Conservation (phyloP, 2,329 filamentous ascomycete species). For the Cyphellophora attinorum region DNA sequence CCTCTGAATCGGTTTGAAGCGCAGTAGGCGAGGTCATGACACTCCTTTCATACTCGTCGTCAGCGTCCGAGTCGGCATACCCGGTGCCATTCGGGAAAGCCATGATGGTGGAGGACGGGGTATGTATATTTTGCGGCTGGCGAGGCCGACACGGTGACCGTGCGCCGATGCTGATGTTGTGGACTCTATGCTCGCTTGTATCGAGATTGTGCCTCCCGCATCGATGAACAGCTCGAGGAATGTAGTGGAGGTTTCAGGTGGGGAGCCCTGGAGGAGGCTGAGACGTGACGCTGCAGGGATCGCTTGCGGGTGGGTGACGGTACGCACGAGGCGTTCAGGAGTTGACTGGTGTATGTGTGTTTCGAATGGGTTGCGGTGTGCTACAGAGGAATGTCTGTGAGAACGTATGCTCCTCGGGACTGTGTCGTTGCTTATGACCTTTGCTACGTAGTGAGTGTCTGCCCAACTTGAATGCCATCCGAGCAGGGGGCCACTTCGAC, state of each 20-base stretch:
- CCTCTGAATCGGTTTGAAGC: slow-evolving; percentile 47
- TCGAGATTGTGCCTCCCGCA: neutral
- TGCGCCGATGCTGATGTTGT: neutral
- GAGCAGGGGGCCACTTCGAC: no score
- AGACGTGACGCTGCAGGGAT: slow-evolving; percentile 1
- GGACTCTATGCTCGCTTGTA: neutral
- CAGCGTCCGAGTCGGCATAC: slow-evolving; percentile 55
- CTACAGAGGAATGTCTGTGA: no score
- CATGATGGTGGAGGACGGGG: slow-evolving; percentile 22
- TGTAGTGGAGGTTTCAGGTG: slow-evolving; percentile 1
- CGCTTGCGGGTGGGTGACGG: no score
- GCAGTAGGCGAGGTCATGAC: slow-evolving; percentile 46
- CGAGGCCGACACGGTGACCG: no score
- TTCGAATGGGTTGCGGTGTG: no score
- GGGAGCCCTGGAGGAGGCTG: slow-evolving; percentile 1
- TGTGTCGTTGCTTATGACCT: no score
- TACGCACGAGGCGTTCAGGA: neutral
- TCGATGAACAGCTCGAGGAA: neutral
- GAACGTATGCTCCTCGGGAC: no score
- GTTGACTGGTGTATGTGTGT: no score
- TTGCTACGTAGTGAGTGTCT: no score
- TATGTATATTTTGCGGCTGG: no score
- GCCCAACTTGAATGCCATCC: no score
- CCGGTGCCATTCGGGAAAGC: slow-evolving; percentile 30
- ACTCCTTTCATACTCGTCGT: slow-evolving; percentile 57